Percentiles rank a stretch among this genome's conserved stretches.
Evolutionary conservation across 805 yeast genomes (phyloP).

Genomic region (Lachancea thermotolerans): DNA sequence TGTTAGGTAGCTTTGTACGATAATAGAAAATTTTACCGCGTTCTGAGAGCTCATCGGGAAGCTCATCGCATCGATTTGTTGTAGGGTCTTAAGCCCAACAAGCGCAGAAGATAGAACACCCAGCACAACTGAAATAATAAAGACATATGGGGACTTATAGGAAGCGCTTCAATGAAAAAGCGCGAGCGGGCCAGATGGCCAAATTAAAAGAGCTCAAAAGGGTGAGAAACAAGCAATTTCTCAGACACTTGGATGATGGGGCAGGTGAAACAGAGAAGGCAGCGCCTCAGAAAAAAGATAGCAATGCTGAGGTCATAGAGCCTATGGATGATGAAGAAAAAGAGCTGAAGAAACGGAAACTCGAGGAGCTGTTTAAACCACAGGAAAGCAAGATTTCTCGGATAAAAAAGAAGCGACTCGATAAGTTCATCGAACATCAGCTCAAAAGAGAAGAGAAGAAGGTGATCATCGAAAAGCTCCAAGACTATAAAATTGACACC

Average conservation of each 20-base stretch:
- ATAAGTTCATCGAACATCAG: conserved; percentile 89
- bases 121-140: background rate
- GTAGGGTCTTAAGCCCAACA: no score
- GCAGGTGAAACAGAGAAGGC: conserved; percentile 20
- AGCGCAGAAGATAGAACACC: no score
- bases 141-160: conserved; percentile 70
- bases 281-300: conserved; percentile 30
- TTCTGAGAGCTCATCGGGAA: background rate
- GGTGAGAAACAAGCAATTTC: conserved; percentile 65
- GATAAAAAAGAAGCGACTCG: conserved; percentile 72
- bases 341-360: conserved; percentile 53
- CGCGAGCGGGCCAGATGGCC: conserved; percentile 76
- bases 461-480: conserved; percentile 62
- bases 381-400: conserved; percentile 63
- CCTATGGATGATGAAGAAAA: conserved; percentile 63
- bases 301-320: conserved; percentile 54
- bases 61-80: background rate
- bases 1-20: background rate
- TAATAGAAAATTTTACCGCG: background rate
- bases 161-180: conserved; percentile 76
- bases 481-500: conserved; percentile 60
- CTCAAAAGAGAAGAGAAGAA: conserved; percentile 83
- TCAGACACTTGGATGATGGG: conserved; percentile 41
- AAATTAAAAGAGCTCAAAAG: conserved; percentile 63
- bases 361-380: conserved; percentile 53